These are phyloP conservation scores for Zymoseptoria ardabiliae DNA, from an alignment of 2,329 filamentous ascomycete genomes.

Conservation along the genomic window DNA sequence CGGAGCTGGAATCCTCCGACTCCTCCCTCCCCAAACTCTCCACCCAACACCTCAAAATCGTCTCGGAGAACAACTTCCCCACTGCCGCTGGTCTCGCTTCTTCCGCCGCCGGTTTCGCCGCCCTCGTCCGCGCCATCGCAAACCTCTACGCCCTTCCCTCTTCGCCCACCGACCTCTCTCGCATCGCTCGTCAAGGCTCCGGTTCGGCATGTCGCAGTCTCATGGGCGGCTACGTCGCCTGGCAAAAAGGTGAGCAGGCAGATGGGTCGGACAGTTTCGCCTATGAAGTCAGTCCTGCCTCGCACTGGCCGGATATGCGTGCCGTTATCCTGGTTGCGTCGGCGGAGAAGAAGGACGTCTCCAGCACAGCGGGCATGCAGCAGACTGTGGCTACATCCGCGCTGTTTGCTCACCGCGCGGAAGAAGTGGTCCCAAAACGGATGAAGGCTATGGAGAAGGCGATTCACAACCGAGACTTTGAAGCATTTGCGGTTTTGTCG, in stretches of 20 bases:
- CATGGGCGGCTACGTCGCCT: conserved; percentile 93
- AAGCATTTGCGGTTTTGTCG: conserved; percentile 77
- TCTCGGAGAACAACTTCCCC: conserved; percentile 98
- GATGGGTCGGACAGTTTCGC: conserved; percentile 85
- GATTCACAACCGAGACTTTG: conserved; percentile 71
- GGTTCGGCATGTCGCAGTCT: conserved; percentile 89
- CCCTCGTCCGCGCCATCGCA: conserved; percentile 74
- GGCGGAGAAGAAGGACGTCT: conserved; percentile 92
- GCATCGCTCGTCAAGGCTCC: conserved; percentile 87
- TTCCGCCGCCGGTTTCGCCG: conserved; percentile 59
- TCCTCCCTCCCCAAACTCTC: conserved; percentile 75
- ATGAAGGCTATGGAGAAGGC: conserved; percentile 84
- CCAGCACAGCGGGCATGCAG: conserved; percentile 92
- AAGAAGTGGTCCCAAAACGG: conserved; percentile 68
- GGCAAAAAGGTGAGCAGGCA: conserved; percentile 67
- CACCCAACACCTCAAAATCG: conserved; percentile 68
- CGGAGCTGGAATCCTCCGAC: conserved; percentile 64
- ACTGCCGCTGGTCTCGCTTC: conserved; percentile 81
- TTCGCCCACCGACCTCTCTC: conserved; percentile 71
- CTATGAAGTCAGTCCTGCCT: conserved; percentile 77
- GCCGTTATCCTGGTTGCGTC: conserved; percentile 86
- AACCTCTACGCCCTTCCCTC: conserved; percentile 76
- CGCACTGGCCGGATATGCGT: conserved; percentile 93
- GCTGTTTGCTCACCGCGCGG: conserved; percentile 73
- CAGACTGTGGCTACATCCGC: conserved; percentile 85